Base-by-base conservation (phyloP, 768 basidiomycete genomes). In the Boletus speciosus region DNA sequence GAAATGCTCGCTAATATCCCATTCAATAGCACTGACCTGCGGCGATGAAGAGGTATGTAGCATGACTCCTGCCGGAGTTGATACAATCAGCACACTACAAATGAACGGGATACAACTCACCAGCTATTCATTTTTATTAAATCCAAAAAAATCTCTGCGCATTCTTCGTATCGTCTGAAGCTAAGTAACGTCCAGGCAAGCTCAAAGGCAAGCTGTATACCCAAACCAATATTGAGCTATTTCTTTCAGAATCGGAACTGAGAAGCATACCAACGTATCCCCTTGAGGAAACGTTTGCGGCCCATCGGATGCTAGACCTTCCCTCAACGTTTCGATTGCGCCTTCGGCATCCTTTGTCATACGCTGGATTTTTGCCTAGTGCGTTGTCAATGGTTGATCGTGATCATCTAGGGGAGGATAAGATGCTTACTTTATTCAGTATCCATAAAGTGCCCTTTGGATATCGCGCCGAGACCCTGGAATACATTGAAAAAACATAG, bases 1-100 rank as follows among this genome's bases (percentile, higher is more conserved):
- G 29, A 51, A 43, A 44, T 3, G 15, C 19, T 34, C 38, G 34
- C 6, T 34, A 14, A 49, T 36, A 5, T 16, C 8, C 14, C 32
- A 29, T 48, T 21, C 32, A n/a, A 55, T 48, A n/a, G n/a, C 51
- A 52, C 70, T 49, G 27, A 71, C 82, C 86, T n/a, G 85, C 87
- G 21, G 86, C 84, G 34, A 90, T 79, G 66, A 85, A 89, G 58
- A 83, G 83, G 66, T 91, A 91, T 10, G 89, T 90, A 3, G 80
- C 87, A 48, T 88, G 89, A 63, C 84, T 85, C 87, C 86, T 87
- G 58, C 7, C 16, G 49, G 16, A 37, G 32, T 36, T 2, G 16
- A 51, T 25, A 38, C 7, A n/a, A 31, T 42, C 37, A 52, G 2
- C 42, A 47, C 12, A 23, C 27, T 1, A 10, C 14, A 29, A 58